Percentiles rank a stretch among this genome's conserved stretches.
Evolutionary conservation across 345 rosid genomes (phyloP).

Genomic region (Eucalyptus cloeziana): DNA sequence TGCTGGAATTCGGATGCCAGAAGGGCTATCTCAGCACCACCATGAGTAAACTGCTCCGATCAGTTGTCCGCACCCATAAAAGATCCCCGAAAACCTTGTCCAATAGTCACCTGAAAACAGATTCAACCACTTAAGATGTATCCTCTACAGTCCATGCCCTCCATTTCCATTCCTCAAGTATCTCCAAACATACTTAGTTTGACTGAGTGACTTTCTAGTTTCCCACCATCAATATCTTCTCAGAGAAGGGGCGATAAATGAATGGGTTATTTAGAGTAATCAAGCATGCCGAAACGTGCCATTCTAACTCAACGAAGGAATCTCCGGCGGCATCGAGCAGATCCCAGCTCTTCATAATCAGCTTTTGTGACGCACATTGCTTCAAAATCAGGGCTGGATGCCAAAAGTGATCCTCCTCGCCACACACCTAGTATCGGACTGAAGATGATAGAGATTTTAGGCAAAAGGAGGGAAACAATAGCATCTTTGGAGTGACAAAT

Average conservation of each 20-base stretch:
- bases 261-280: not conserved
- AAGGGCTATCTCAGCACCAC: not conserved
- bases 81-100: not conserved
- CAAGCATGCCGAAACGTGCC: not conserved
- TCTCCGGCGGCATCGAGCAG: constrained; percentile 70
- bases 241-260: not conserved
- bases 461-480: not conserved
- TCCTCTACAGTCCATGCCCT: not conserved
- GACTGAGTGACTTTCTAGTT: not conserved
- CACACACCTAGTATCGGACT: constrained; percentile 91
- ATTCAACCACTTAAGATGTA: not conserved
- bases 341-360: constrained; percentile 96
- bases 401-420: constrained; percentile 96
- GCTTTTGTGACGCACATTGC: constrained; percentile 86
- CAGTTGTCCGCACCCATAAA: not conserved
- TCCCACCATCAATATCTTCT: not conserved
- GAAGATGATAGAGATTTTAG: constrained; percentile 4
- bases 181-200: not conserved
- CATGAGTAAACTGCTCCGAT: not conserved
- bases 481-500: not conserved
- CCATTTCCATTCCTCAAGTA: not conserved
- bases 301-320: constrained; percentile 45
- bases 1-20: not conserved
- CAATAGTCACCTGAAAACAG: not conserved
- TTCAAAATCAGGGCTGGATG: constrained; percentile 86